These are phyloP conservation scores for Rhizomucor miehei DNA, from an alignment of 371 early-diverging fungal species.

Conservation along the genomic window DNA sequence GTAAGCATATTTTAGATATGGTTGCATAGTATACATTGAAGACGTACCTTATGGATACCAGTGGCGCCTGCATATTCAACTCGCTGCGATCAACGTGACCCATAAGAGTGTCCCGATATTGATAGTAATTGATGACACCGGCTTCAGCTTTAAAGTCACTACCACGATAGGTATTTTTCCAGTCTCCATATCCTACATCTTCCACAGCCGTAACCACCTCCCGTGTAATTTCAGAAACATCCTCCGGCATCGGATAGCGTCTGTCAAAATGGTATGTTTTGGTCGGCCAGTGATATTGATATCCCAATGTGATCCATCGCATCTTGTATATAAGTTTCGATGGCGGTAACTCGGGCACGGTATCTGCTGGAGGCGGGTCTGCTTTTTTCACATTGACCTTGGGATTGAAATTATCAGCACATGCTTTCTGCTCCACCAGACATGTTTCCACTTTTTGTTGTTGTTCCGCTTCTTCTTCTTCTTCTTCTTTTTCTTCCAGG, in stretches of 20 bases:
- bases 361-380: slow-evolving; percentile 38
- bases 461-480: not conserved
- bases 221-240: slow-evolving; percentile 42
- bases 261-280: slow-evolving; percentile 70
- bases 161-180: slow-evolving; percentile 46
- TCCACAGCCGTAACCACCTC: slow-evolving; percentile 54
- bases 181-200: slow-evolving; percentile 30
- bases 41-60: slow-evolving; percentile 77
- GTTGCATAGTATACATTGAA: not conserved
- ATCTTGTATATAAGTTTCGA: slow-evolving; percentile 54
- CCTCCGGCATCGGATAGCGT: slow-evolving; percentile 51
- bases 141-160: slow-evolving; percentile 78
- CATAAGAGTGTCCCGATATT: slow-evolving; percentile 80
- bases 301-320: slow-evolving; percentile 90
- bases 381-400: slow-evolving; percentile 17
- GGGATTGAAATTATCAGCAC: slow-evolving; percentile 19
- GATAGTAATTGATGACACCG: slow-evolving; percentile 94
- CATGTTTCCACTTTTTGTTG: not conserved
- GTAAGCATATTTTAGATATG: not conserved
- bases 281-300: slow-evolving; percentile 91
- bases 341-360: slow-evolving; percentile 40
- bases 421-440: slow-evolving; percentile 13
- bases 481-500: no score
- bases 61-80: slow-evolving; percentile 74
- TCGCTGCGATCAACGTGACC: slow-evolving; percentile 96